Percentiles rank a stretch among this genome's conserved stretches.
Conservation (phyloP, 257 asterid species). For the Rehmannia glutinosa region DNA sequence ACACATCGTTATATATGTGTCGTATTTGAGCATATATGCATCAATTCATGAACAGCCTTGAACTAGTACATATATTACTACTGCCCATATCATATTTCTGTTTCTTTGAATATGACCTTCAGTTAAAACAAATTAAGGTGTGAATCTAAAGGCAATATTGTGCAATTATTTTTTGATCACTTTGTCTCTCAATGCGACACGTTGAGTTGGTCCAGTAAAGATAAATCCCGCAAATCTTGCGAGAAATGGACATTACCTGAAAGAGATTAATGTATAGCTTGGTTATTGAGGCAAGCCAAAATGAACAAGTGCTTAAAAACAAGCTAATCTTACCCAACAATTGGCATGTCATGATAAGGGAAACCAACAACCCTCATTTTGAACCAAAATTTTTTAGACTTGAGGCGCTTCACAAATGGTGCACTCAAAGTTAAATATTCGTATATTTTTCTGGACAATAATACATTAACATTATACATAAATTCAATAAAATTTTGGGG, state of each 20-base stretch:
- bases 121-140: not conserved
- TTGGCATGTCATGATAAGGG: not conserved
- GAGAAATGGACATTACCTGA: constrained; percentile 16
- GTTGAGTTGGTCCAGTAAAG: constrained; percentile 9
- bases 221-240: constrained; percentile 31
- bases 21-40: not conserved
- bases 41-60: constrained; percentile 12
- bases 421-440: no score
- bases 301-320: not conserved
- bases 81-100: no score
- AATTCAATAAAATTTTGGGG: no score
- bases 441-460: no score
- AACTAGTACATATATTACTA: no score
- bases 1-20: not conserved
- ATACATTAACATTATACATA: no score
- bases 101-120: not conserved
- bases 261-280: not conserved
- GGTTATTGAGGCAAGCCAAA: not conserved
- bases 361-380: not conserved
- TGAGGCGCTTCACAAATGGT: no score
- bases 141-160: constrained; percentile 2
- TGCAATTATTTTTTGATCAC: not conserved
- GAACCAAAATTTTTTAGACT: no score
- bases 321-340: not conserved
- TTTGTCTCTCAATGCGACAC: constrained; percentile 2